Evolutionary conservation across 805 yeast genomes (phyloP).

Genomic region (Saccharomycopsis lassenensis): DNA sequence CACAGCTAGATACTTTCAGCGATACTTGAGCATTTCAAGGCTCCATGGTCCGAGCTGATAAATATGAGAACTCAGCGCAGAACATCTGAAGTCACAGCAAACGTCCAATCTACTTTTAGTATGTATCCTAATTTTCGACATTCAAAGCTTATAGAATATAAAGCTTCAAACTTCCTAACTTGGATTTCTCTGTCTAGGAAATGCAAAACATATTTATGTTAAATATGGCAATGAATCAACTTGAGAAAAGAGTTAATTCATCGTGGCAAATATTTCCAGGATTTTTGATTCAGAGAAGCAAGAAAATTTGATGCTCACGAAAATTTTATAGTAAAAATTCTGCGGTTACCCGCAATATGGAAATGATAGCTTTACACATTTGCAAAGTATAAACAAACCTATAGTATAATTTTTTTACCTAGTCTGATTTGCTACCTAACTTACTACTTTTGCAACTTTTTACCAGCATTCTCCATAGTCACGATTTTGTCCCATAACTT

Average conservation of each 20-base stretch:
- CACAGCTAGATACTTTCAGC: too few species aligned
- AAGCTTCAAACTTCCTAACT: conserved; percentile 17
- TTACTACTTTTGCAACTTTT: neutral
- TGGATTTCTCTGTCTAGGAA: conserved; percentile 17
- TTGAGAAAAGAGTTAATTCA: conserved; percentile 11
- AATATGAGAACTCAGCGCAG: too few species aligned
- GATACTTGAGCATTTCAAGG: too few species aligned
- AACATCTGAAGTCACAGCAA: too few species aligned
- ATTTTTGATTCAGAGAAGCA: conserved; percentile 17
- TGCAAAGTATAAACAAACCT: too few species aligned
- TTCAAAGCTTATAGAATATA: conserved; percentile 9
- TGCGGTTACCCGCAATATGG: neutral
- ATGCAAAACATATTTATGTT: conserved; percentile 12
- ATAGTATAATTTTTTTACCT: too few species aligned
- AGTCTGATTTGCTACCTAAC: too few species aligned
- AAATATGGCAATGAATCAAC: conserved; percentile 18
- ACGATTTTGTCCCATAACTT: conserved; percentile 34
- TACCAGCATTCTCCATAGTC: conserved; percentile 13
- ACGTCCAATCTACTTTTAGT: too few species aligned
- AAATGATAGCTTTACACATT: too few species aligned
- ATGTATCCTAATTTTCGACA: conserved; percentile 18
- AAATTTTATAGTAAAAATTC: neutral
- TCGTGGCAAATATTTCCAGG: conserved; percentile 19
- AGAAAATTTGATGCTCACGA: conserved; percentile 1
- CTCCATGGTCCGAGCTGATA: too few species aligned